Conservation (phyloP, 768 basidiomycete species). For the Xerocomellus intermedius region DNA sequence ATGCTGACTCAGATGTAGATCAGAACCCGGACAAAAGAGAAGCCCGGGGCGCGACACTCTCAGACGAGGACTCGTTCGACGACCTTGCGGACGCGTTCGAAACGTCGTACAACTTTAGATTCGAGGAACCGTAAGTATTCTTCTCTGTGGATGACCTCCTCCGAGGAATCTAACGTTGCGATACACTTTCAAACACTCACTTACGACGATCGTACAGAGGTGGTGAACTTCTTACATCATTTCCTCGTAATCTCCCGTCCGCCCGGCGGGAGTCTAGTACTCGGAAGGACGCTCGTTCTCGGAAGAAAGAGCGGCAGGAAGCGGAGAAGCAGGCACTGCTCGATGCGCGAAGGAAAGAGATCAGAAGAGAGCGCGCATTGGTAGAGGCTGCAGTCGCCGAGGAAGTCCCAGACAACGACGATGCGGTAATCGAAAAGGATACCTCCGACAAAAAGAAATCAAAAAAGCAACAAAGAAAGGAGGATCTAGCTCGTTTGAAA, state of each 20-base stretch:
- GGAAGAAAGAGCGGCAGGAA: constrained; percentile 74
- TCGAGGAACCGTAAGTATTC: constrained; percentile 84
- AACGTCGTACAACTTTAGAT: constrained; percentile 96
- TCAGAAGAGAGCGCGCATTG: constrained; percentile 65
- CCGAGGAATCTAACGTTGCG: neutral
- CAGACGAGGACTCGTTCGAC: constrained; percentile 79
- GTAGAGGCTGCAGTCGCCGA: constrained; percentile 69
- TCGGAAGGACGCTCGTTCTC: constrained; percentile 82
- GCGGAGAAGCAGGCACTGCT: constrained; percentile 63
- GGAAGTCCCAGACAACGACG: constrained; percentile 61
- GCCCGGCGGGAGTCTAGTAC: constrained; percentile 73
- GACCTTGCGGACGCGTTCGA: constrained; percentile 92
- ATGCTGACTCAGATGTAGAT: constrained; percentile 16
- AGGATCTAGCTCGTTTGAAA: constrained; percentile 80
- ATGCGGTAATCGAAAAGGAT: constrained; percentile 41
- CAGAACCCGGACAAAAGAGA: constrained; percentile 13
- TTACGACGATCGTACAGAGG: constrained; percentile 43
- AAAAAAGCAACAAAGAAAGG: constrained; percentile 40
- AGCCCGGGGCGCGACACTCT: constrained; percentile 33
- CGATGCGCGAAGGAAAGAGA: constrained; percentile 74
- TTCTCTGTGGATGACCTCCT: neutral
- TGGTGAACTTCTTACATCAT: constrained; percentile 62
- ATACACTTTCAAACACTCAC: neutral
- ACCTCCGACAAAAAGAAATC: constrained; percentile 51
- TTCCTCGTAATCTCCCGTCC: constrained; percentile 71